These are phyloP conservation scores for Nakaseomyces delphensis DNA, from an alignment of 1,139 yeast species.

Conservation along the genomic window DNA sequence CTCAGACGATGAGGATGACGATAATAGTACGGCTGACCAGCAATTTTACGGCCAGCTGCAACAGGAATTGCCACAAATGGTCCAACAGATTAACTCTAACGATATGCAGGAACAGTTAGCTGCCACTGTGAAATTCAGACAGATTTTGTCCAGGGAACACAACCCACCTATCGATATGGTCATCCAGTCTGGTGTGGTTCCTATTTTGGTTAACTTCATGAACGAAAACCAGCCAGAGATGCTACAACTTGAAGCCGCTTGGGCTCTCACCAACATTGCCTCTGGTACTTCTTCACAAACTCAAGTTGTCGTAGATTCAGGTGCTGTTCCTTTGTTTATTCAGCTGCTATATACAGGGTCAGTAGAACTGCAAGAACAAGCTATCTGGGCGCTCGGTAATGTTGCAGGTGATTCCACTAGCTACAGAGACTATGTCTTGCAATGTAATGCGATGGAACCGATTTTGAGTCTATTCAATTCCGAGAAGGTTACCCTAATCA, in stretches of 20 bases:
- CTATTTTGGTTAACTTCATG: conserved; percentile 82
- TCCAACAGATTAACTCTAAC: conserved; percentile 66
- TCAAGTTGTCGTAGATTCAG: conserved; percentile 78
- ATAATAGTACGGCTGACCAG: conserved; percentile 38
- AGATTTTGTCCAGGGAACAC: conserved; percentile 84
- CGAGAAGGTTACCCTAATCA: conserved; percentile 74
- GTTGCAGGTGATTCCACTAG: conserved; percentile 94
- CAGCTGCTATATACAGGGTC: conserved; percentile 71
- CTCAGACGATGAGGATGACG: conserved; percentile 34
- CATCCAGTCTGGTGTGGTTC: conserved; percentile 87
- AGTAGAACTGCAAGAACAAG: conserved; percentile 92
- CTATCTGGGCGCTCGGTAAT: conserved; percentile 98
- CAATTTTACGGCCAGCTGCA: conserved; percentile 43
- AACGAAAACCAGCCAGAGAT: conserved; percentile 67
- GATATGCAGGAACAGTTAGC: conserved; percentile 76
- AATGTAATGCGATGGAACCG: conserved; percentile 83
- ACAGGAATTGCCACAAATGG: conserved; percentile 77
- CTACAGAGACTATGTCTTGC: conserved; percentile 80
- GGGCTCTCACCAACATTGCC: conserved; percentile 98
- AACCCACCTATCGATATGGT: conserved; percentile 97
- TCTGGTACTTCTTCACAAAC: conserved; percentile 93
- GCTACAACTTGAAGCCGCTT: conserved; percentile 95
- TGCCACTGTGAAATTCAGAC: conserved; percentile 90
- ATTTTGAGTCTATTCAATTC: conserved; percentile 70
- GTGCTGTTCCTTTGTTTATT: conserved; percentile 89